Conservation (phyloP, 306 rosid genomes). For the Elaeagnus macrophylla region DNA sequence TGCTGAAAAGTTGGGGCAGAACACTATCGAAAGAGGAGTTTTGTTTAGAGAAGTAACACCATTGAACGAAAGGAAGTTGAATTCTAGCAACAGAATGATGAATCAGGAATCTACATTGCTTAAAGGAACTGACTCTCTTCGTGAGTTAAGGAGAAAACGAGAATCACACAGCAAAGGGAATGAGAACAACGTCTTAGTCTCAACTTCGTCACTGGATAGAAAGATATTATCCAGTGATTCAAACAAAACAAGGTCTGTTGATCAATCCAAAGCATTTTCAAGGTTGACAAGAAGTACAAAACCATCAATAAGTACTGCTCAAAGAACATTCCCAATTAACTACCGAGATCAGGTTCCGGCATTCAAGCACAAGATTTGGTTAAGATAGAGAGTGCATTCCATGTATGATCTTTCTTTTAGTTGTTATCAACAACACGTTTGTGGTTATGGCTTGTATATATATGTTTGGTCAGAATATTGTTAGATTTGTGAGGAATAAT, state of each 20-base stretch:
- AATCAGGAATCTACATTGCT: constrained; percentile 11
- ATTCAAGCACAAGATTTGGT: constrained; percentile 8
- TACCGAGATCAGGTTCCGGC: constrained; percentile 14
- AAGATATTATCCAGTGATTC: background rate
- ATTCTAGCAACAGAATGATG: constrained; percentile 1
- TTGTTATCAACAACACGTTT: too few relatives aligned
- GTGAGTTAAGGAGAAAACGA: constrained; percentile 11
- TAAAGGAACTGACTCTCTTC: constrained; percentile 16
- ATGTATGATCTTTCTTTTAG: too few relatives aligned
- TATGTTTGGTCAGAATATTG: too few relatives aligned
- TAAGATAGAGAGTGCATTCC: constrained; percentile 1
- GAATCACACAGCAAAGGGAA: constrained; percentile 10
- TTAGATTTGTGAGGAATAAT: too few relatives aligned
- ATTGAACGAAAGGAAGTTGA: background rate
- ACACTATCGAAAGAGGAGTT: background rate
- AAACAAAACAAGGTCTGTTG: background rate
- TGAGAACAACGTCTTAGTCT: constrained; percentile 5
- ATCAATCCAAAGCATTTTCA: constrained; percentile 10
- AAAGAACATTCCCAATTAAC: background rate
- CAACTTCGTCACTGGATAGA: constrained; percentile 9
- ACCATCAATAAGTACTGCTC: constrained; percentile 6
- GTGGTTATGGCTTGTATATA: too few relatives aligned
- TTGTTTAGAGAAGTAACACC: constrained; percentile 11
- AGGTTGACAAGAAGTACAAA: constrained; percentile 16
- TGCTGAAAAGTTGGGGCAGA: constrained; percentile 3